Base-by-base conservation (phyloP, 805 yeast species). In the Cyberlindnera misumaiensis region DNA sequence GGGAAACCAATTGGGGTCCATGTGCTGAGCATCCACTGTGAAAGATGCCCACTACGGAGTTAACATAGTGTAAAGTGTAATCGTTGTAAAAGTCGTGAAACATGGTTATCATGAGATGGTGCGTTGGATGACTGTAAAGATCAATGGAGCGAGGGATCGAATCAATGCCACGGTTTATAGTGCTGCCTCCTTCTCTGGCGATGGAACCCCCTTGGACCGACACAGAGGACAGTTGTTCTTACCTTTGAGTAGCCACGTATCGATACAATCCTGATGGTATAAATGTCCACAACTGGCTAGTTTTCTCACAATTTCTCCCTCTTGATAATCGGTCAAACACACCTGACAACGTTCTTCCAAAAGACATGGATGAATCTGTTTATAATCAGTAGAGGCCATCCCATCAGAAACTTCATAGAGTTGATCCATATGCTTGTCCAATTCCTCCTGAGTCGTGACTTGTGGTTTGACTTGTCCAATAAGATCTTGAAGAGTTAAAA, bases 181-280 rank as follows among this genome's bases (percentile, higher is more conserved):
- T n/a, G n/a, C n/a, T n/a, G n/a, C n/a, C n/a, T n/a, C n/a, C n/a
- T n/a, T n/a, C n/a, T n/a, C n/a, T n/a, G n/a, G n/a, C n/a, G 34
- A 22, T 11, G 34, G 16, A 6, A 65, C 64, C 13, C 75, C 77
- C 42, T 63, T 61, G 5, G 65, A 58, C 32, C 83, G 60, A 46
- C 83, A 77, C 34, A 76, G 56, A 7, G 83, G 83, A 53, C 83
- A 77, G 14, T 70, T 67, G 46, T 76, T 77, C 44, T 71, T 67
- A 28, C 77, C 73, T 10, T 63, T 65, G 18, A 64, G 43, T 10
- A 77, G 58, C 82, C 83, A 77, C 40, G 68, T 68, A 48, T 77
- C 84, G 37, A 78, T 68, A 48, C 84, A 77, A 2, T 60, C 67
- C 34, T 58, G 57, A 53, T 78, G 84, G 58, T 74, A 77, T 24